These are phyloP conservation scores for Solanum stenotomum DNA, from an alignment of 257 asterid species.

Conservation along the genomic window DNA sequence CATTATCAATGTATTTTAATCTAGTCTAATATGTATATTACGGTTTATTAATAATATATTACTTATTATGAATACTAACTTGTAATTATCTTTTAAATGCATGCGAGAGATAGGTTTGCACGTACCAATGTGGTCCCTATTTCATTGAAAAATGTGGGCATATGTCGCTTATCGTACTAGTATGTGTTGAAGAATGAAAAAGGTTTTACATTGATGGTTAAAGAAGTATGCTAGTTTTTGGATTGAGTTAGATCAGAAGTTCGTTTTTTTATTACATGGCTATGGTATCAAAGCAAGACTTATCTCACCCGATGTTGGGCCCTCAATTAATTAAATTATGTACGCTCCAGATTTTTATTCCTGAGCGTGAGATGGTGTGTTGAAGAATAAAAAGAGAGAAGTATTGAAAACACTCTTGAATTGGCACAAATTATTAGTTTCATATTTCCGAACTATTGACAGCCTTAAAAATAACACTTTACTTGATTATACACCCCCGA, in stretches of 20 bases:
- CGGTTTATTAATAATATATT: neutral
- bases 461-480: too few species aligned
- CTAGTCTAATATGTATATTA: neutral
- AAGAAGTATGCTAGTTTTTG: too few species aligned
- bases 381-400: neutral
- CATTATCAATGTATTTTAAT: neutral
- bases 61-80: neutral
- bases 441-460: too few species aligned
- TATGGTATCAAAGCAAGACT: neutral
- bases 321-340: neutral
- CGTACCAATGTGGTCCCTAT: neutral
- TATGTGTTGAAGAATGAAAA: neutral
- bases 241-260: neutral
- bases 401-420: too few species aligned
- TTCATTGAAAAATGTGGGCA: neutral
- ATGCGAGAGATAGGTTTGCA: neutral
- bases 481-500: too few species aligned
- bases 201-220: too few species aligned
- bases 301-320: neutral
- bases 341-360: rapidly evolving
- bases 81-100: neutral
- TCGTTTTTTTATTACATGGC: too few species aligned
- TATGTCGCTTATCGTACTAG: neutral
- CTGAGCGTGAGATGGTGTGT: neutral
- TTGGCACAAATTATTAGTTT: too few species aligned